These are phyloP conservation scores for Blakeslea trispora DNA, from an alignment of 371 early-diverging fungal species.

Conservation along the genomic window DNA sequence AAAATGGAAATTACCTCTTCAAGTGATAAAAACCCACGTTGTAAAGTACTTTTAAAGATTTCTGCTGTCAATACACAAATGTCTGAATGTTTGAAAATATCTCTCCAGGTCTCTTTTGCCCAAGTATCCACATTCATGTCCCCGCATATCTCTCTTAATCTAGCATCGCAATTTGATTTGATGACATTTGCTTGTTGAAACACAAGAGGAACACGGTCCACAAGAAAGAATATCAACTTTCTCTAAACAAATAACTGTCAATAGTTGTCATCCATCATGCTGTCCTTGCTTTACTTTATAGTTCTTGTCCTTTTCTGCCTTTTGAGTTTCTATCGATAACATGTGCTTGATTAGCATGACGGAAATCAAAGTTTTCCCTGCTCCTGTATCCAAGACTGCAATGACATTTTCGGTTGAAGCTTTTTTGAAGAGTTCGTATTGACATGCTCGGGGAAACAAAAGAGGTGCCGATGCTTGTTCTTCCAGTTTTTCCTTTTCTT, in stretches of 20 bases:
- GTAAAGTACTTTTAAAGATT: conserved; percentile 71
- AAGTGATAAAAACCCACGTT: conserved; percentile 66
- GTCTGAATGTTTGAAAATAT: conserved; percentile 52
- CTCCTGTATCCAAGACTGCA: conserved; percentile 87
- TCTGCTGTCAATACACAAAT: conserved; percentile 85
- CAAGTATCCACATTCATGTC: conserved; percentile 63
- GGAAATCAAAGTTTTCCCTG: conserved; percentile 88
- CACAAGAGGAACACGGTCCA: conserved; percentile 80
- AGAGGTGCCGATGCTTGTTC: neutral
- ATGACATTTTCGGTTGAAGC: conserved; percentile 74
- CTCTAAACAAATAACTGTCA: conserved; percentile 15
- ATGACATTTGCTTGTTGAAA: conserved; percentile 80
- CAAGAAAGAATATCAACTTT: conserved; percentile 71
- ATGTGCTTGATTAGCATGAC: conserved; percentile 80
- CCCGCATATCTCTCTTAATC: conserved; percentile 62
- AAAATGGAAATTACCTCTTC: conserved; percentile 39
- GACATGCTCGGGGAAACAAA: conserved; percentile 69
- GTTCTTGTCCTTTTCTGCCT: conserved; percentile 12
- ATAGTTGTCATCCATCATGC: neutral
- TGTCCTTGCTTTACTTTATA: neutral
- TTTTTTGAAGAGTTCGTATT: conserved; percentile 67
- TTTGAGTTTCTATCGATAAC: conserved; percentile 31
- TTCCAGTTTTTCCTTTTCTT: neutral
- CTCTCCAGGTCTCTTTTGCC: conserved; percentile 57
- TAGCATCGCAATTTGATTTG: conserved; percentile 58